A percentile compares a stretch with the other conserved stretches of the same genome.
phyloP scores from a whole-genome alignment of 1,284 basidiomycete species.

The Malassezia japonica region DNA sequence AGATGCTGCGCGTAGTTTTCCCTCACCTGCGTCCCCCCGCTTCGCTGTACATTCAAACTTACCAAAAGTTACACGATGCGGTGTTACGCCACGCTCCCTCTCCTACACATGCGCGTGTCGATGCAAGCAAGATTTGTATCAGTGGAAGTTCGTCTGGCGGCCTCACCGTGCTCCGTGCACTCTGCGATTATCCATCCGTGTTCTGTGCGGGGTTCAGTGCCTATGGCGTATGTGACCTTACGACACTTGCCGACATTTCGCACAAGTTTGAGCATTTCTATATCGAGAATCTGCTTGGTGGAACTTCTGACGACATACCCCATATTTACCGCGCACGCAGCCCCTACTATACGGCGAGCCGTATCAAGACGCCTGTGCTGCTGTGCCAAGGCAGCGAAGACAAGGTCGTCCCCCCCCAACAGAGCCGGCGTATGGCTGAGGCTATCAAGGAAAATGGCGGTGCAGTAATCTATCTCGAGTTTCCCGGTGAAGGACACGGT shows the following conservation, averaged over 20 bases:
- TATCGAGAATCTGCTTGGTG: conserved; percentile 55
- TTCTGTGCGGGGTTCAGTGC: conserved; percentile 21
- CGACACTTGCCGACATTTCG: conserved; percentile 49
- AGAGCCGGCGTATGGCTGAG: conserved; percentile 51
- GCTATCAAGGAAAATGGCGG: conserved; percentile 20
- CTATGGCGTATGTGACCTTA: conserved; percentile 23
- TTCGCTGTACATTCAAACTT: conserved; percentile 17
- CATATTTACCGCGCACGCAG: conserved; percentile 54
- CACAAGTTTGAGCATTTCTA: conserved; percentile 64
- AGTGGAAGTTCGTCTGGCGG: conserved; percentile 54
- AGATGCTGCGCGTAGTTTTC: conserved; percentile 3
- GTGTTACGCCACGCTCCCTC: not conserved
- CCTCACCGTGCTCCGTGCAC: conserved; percentile 55
- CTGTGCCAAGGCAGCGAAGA: conserved; percentile 56
- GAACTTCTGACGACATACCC: conserved; percentile 52
- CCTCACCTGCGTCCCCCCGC: conserved; percentile 24
- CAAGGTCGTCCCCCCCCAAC: conserved; percentile 56
- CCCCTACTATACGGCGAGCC: conserved; percentile 54
- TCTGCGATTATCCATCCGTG: conserved; percentile 36
- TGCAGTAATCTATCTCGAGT: conserved; percentile 22
- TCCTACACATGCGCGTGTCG: conserved; percentile 5
- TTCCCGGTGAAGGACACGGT: conserved; percentile 33
- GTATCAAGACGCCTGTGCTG: conserved; percentile 55
- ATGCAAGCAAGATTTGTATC: conserved; percentile 21
- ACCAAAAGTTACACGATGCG: conserved; percentile 16